Evolutionary conservation across 106 monocot species (phyloP).

Genomic region (Phalaenopsis equestris): DNA sequence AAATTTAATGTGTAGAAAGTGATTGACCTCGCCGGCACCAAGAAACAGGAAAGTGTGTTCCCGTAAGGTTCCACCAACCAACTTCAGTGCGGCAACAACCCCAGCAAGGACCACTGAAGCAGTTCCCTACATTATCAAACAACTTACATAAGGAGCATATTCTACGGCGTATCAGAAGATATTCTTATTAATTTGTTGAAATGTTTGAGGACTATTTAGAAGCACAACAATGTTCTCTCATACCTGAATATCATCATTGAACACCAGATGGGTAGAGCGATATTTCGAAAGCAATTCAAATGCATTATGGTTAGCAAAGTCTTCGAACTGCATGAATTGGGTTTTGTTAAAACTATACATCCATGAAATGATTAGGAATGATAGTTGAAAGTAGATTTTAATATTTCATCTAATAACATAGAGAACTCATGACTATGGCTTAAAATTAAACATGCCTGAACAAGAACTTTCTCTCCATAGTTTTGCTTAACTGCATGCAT

Average conservation of each 20-base stretch:
- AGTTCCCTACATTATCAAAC: constrained; percentile 56
- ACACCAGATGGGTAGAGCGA: constrained; percentile 55
- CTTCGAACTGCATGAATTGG: constrained; percentile 61
- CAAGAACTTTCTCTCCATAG: constrained; percentile 77
- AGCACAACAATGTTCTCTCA: neutral
- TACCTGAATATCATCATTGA: constrained; percentile 91
- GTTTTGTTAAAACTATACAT: constrained; percentile 1
- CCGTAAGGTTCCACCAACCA: constrained; percentile 77
- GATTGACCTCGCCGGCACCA: constrained; percentile 87
- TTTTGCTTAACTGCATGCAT: constrained; percentile 86
- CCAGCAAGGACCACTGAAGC: constrained; percentile 97
- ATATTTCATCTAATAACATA: neutral
- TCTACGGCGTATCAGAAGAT: neutral
- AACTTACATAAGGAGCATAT: neutral
- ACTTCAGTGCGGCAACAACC: constrained; percentile 70
- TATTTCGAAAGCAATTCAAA: constrained; percentile 68
- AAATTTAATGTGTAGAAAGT: neutral
- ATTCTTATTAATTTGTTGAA: neutral
- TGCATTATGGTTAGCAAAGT: constrained; percentile 94
- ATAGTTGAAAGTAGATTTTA: constrained; percentile 33
- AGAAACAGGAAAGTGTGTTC: constrained; percentile 95
- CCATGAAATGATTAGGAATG: neutral
- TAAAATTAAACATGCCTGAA: constrained; percentile 42
- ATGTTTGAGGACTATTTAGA: neutral
- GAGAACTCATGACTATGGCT: neutral